Percentiles rank a stretch among this genome's conserved stretches.
phyloP scores from a whole-genome alignment of 1,284 basidiomycete genomes.

The Hemileia vastatrix region DNA sequence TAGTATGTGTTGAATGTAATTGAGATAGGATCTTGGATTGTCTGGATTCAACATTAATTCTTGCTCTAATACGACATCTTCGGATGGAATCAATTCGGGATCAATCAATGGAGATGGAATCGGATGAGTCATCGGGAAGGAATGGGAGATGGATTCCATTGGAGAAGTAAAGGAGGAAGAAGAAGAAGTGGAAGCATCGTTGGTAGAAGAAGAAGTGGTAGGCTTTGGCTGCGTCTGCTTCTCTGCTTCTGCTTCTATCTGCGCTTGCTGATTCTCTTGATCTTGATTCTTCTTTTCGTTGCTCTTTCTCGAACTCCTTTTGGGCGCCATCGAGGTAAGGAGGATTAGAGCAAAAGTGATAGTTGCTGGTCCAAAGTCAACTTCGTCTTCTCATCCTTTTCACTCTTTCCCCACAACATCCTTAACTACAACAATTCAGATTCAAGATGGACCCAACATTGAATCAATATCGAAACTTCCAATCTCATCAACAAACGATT shows the following conservation, averaged over 20 bases:
- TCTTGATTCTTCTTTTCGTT: too few species aligned
- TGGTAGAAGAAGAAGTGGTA: neutral
- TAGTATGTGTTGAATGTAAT: slow-evolving; percentile 39
- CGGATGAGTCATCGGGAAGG: slow-evolving; percentile 36
- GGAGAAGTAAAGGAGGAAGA: slow-evolving; percentile 15
- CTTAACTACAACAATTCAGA: too few species aligned
- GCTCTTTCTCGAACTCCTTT: neutral
- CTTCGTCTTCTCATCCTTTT: too few species aligned
- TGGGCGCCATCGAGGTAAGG: neutral
- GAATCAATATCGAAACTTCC: too few species aligned
- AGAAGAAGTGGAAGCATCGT: neutral
- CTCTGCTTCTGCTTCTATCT: neutral
- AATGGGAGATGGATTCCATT: too few species aligned
- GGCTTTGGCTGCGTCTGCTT: neutral
- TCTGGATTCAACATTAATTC: slow-evolving; percentile 40
- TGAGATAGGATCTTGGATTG: slow-evolving; percentile 38
- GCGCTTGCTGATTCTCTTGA: neutral
- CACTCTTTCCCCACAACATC: too few species aligned
- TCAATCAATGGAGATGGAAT: slow-evolving; percentile 34
- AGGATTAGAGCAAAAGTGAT: too few species aligned
- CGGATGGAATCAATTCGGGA: slow-evolving; percentile 31
- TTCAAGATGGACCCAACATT: too few species aligned
- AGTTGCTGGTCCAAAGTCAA: too few species aligned
- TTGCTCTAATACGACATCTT: slow-evolving; percentile 38
- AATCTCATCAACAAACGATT: too few species aligned